These are phyloP conservation scores for Ophiostoma sp. DNA, from an alignment of 2,329 filamentous ascomycete genomes.

Conservation along the genomic window DNA sequence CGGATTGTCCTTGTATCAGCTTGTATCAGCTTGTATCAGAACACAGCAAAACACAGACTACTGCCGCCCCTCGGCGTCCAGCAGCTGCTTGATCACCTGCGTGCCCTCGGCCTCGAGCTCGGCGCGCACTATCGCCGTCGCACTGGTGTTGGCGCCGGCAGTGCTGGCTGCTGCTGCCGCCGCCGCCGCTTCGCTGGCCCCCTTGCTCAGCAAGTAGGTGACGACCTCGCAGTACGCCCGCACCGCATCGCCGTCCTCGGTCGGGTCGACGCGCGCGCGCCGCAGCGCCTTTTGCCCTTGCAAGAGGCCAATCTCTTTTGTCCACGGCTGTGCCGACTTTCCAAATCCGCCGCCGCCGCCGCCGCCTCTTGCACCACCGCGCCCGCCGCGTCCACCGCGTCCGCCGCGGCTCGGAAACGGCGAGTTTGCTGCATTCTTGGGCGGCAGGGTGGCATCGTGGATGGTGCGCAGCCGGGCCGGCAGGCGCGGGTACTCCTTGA, in stretches of 20 bases:
- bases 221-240: constrained; percentile 57
- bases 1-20: neutral
- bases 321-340: constrained; percentile 42
- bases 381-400: neutral
- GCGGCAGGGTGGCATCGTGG: constrained; percentile 46
- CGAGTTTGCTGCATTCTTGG: constrained; percentile 28
- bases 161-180: constrained; percentile 28
- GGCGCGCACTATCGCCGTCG: constrained; percentile 39
- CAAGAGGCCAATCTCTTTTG: constrained; percentile 52
- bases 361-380: neutral
- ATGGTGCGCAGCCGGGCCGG: constrained; percentile 45
- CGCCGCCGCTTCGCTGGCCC: constrained; percentile 34
- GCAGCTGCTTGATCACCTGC: constrained; percentile 45
- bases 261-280: constrained; percentile 44
- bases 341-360: neutral
- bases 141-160: constrained; percentile 4
- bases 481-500: constrained; percentile 49
- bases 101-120: constrained; percentile 48
- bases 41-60: neutral
- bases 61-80: constrained; percentile 40
- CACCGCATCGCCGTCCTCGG: constrained; percentile 55
- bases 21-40: too few relatives aligned
- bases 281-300: constrained; percentile 52
- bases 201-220: constrained; percentile 42
- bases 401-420: neutral